Conservation (phyloP, 768 basidiomycete genomes). For the Panaeolus cyanescens region DNA sequence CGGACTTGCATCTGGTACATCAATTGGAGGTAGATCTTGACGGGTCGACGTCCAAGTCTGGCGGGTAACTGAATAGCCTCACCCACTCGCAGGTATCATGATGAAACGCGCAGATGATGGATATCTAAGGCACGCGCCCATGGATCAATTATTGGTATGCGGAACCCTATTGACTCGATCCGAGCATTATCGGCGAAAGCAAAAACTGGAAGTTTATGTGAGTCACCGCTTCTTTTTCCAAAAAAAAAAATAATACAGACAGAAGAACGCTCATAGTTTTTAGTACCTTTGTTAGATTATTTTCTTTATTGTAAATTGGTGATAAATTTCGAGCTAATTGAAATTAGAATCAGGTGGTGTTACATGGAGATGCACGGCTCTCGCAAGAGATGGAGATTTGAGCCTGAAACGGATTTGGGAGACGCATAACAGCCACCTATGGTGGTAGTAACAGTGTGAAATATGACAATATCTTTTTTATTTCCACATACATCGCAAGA, state of each 20-base stretch:
- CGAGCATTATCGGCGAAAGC: conserved; percentile 24
- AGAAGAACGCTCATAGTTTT: not conserved
- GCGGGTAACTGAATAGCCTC: conserved; percentile 33
- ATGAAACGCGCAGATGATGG: conserved; percentile 34
- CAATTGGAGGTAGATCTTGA: conserved; percentile 30
- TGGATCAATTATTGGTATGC: conserved; percentile 34
- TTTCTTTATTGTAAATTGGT: not conserved
- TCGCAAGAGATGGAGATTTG: not conserved
- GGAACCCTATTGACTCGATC: conserved; percentile 37
- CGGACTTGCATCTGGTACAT: conserved; percentile 19
- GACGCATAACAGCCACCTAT: not conserved
- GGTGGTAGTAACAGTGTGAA: not conserved
- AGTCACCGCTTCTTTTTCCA: conserved; percentile 29
- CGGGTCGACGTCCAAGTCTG: conserved; percentile 28
- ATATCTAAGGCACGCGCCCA: conserved; percentile 32
- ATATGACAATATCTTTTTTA: conserved; percentile 1
- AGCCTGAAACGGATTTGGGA: conserved; percentile 1
- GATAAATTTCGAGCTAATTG: not conserved
- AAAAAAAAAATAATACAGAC: conserved; percentile 12
- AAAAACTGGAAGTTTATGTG: conserved; percentile 22
- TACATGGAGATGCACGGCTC: conserved; percentile 2
- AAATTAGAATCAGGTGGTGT: not conserved
- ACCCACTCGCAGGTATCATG: conserved; percentile 24
- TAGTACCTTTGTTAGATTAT: not conserved
- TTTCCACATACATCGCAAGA: not conserved